phyloP scores from a whole-genome alignment of 495 filamentous ascomycete genomes.

The Xylaria venustula region DNA sequence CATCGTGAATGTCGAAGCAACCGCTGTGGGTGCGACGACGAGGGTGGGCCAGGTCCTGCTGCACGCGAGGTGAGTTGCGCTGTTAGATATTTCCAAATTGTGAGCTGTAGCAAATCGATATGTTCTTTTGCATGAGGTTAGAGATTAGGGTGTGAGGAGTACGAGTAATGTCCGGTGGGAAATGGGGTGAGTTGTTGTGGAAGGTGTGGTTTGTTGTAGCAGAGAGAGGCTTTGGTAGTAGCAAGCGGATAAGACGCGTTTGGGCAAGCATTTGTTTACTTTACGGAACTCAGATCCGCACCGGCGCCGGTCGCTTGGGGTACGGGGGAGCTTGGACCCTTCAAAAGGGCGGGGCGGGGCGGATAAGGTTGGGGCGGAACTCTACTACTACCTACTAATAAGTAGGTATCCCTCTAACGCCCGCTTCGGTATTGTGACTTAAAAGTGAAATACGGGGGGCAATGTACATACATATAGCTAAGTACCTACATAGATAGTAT shows the following conservation, averaged over 20 bases:
- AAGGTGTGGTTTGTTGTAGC: neutral
- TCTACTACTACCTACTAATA: too few relatives aligned
- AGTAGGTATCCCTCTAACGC: too few relatives aligned
- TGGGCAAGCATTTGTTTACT: constrained; percentile 20
- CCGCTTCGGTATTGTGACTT: too few relatives aligned
- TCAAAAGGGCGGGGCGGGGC: too few relatives aligned
- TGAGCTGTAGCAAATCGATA: neutral
- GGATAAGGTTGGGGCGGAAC: too few relatives aligned
- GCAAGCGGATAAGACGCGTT: constrained; percentile 15
- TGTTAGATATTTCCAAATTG: constrained; percentile 13
- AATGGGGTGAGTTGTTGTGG: neutral
- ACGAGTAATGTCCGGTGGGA: neutral
- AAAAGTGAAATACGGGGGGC: too few relatives aligned
- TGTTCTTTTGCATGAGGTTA: neutral
- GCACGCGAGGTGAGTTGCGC: constrained; percentile 16
- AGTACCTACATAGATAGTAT: too few relatives aligned
- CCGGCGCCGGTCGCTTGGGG: neutral
- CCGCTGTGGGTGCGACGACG: too few relatives aligned
- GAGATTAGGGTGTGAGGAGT: neutral
- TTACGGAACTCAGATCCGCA: too few relatives aligned
- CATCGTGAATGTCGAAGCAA: constrained; percentile 36
- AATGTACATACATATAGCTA: too few relatives aligned
- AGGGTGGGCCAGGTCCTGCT: too few relatives aligned
- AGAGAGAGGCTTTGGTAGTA: neutral
- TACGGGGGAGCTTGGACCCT: neutral